Conservation (phyloP, 139 green algal species). For the Tetradesmus obliquus region DNA sequence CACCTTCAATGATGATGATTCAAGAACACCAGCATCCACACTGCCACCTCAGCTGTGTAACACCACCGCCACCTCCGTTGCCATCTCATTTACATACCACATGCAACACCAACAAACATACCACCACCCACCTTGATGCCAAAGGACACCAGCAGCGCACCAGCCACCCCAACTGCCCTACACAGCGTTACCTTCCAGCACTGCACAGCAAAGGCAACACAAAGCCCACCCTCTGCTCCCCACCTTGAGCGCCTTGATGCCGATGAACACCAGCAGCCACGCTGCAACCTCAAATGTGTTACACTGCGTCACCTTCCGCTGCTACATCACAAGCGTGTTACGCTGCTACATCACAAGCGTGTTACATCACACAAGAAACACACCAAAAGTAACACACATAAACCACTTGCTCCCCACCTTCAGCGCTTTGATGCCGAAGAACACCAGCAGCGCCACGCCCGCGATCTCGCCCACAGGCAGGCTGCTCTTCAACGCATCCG, state of each 20-base stretch:
- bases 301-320: neutral
- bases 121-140: no score
- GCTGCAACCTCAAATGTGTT: neutral
- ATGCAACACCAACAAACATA: no score
- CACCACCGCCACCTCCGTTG: no score
- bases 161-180: neutral
- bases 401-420: conserved; percentile 47
- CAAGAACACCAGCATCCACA: no score
- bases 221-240: neutral
- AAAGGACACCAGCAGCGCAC: no score
- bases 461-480: conserved; percentile 87
- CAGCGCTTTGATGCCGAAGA: conserved; percentile 92
- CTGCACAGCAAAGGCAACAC: neutral
- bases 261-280: conserved; percentile 91
- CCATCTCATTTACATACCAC: no score
- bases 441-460: conserved; percentile 88
- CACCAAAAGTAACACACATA: neutral
- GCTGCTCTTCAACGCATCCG: conserved; percentile 80
- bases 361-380: neutral
- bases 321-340: neutral
- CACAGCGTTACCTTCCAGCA: neutral
- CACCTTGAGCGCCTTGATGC: conserved; percentile 78
- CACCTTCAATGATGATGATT: no score
- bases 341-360: no score
- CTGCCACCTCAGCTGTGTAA: no score